These are phyloP conservation scores for Verruconis gallopava DNA, from an alignment of 2,329 filamentous ascomycete species.

Conservation along the genomic window DNA sequence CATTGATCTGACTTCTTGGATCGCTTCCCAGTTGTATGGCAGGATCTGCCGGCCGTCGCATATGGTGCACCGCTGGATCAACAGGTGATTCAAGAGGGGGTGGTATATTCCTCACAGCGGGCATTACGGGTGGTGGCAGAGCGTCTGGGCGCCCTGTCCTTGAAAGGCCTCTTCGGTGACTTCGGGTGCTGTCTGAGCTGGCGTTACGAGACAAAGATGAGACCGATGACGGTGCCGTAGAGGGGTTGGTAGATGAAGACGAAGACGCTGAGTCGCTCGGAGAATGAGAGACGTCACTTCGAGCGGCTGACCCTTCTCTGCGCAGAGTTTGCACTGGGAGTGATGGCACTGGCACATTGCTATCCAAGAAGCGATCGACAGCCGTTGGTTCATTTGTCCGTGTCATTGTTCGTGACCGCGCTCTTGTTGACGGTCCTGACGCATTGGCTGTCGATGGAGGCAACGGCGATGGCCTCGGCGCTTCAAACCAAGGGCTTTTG, in stretches of 20 bases:
- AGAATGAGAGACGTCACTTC: constrained; percentile 18
- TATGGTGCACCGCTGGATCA: constrained; percentile 25
- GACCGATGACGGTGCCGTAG: constrained; percentile 26
- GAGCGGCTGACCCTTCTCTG: constrained; percentile 14
- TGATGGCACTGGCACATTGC: background rate
- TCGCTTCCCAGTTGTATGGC: background rate
- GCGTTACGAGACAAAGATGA: constrained; percentile 18
- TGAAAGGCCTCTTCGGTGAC: background rate
- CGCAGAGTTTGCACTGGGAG: constrained; percentile 13
- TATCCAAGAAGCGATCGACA: background rate
- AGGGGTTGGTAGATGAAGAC: constrained; percentile 24
- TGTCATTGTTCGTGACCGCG: constrained; percentile 2
- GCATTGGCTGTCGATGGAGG: background rate
- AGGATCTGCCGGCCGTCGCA: constrained; percentile 4
- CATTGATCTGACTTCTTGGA: background rate
- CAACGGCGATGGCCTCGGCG: background rate
- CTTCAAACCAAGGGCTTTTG: constrained; percentile 1
- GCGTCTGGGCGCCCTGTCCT: background rate
- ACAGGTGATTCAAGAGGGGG: constrained; percentile 21
- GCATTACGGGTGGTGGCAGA: constrained; percentile 1
- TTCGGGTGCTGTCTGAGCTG: constrained; percentile 11
- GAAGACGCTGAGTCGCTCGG: constrained; percentile 28
- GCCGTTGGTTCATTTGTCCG: background rate
- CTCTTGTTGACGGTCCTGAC: background rate
- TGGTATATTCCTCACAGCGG: background rate